Percentiles rank a stretch among this genome's conserved stretches.
phyloP scores from a whole-genome alignment of 176 grass and related monocot genomes.

The Neostapfia colusana region DNA sequence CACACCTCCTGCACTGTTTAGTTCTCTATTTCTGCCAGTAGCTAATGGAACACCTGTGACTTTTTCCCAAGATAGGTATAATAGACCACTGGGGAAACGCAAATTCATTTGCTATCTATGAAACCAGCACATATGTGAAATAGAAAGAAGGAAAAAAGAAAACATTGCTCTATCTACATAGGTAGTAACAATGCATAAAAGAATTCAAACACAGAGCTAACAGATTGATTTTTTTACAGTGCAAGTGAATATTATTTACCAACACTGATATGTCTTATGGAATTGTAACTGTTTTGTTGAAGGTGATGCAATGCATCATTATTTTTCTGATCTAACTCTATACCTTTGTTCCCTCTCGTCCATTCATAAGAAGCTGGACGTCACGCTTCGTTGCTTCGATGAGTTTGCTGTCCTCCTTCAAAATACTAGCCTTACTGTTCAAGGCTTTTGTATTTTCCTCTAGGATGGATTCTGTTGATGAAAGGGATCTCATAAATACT shows the following conservation, averaged over 20 bases:
- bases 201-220: background rate
- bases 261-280: background rate
- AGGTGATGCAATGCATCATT: background rate
- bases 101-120: background rate
- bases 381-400: constrained; percentile 63
- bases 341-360: constrained; percentile 57
- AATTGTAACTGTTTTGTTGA: background rate
- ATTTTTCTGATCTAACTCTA: constrained; percentile 29
- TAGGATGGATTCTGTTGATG: constrained; percentile 55
- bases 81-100: background rate
- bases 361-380: constrained; percentile 52
- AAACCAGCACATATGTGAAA: background rate
- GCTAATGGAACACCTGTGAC: background rate
- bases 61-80: background rate
- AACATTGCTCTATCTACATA: background rate
- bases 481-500: constrained; percentile 1
- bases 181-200: background rate
- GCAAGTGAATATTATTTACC: constrained; percentile 1
- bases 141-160: background rate
- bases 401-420: constrained; percentile 58
- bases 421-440: constrained; percentile 43
- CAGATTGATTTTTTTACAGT: background rate
- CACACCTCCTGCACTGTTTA: background rate
- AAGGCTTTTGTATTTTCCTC: constrained; percentile 49
- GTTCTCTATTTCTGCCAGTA: background rate